phyloP scores from a whole-genome alignment of 1,139 yeast species.

The Cylindricascospora bacillispora region DNA sequence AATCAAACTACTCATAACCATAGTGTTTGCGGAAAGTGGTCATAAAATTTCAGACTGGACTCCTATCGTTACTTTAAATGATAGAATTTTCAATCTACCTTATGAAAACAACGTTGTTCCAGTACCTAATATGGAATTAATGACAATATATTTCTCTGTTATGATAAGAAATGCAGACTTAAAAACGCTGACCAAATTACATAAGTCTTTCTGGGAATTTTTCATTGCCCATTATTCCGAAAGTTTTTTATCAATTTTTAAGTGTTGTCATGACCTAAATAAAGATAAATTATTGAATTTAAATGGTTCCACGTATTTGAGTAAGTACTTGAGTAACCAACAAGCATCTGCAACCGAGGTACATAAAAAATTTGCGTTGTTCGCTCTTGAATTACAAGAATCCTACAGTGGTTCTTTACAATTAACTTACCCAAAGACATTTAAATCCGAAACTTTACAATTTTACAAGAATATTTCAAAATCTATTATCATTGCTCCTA shows the following conservation, averaged over 20 bases:
- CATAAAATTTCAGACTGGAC: slow-evolving; percentile 37
- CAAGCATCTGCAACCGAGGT: slow-evolving; percentile 26
- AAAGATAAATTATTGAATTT: slow-evolving; percentile 36
- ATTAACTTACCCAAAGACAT: slow-evolving; percentile 12
- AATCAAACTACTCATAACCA: slow-evolving; percentile 28
- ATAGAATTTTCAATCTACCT: slow-evolving; percentile 7
- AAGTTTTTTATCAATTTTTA: slow-evolving; percentile 37
- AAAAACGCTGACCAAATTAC: slow-evolving; percentile 36
- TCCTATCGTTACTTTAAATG: slow-evolving; percentile 9
- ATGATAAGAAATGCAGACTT: slow-evolving; percentile 49
- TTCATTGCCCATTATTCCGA: slow-evolving; percentile 27
- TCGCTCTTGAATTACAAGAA: slow-evolving; percentile 29
- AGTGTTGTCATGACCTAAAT: slow-evolving; percentile 33
- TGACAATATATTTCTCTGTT: slow-evolving; percentile 31
- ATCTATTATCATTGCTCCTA: slow-evolving; percentile 2
- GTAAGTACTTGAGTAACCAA: slow-evolving; percentile 34
- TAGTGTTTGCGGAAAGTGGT: slow-evolving; percentile 60
- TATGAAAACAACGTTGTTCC: slow-evolving; percentile 12
- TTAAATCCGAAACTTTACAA: slow-evolving; percentile 3
- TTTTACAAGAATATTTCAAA: slow-evolving; percentile 2
- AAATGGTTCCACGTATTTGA: slow-evolving; percentile 34
- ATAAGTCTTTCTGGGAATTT: slow-evolving; percentile 32
- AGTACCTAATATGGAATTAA: too few species aligned
- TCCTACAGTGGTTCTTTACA: slow-evolving; percentile 8
- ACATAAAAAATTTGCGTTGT: slow-evolving; percentile 36